Conservation (phyloP, 257 asterid species). For the Gardenia jasminoides region DNA sequence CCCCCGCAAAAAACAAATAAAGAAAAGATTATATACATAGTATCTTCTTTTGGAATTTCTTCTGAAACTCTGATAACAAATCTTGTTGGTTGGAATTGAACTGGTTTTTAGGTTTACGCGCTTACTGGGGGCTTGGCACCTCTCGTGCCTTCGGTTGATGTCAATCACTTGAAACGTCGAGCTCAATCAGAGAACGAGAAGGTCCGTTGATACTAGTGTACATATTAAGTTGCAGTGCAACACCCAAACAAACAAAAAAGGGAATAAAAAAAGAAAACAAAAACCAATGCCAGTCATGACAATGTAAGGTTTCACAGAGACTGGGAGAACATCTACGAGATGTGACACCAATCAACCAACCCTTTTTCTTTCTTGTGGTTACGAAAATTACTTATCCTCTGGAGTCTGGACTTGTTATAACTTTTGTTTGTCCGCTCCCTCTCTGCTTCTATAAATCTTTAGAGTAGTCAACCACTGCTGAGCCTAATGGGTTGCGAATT, state of each 20-base stretch:
- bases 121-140: conserved; percentile 95
- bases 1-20: too few relatives aligned
- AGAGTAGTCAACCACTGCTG: not conserved
- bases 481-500: not conserved
- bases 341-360: too few relatives aligned
- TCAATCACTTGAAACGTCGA: conserved; percentile 68
- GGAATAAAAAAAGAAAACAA: too few relatives aligned
- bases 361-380: too few relatives aligned
- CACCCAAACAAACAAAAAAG: too few relatives aligned
- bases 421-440: not conserved
- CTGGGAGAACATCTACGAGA: too few relatives aligned
- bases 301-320: too few relatives aligned
- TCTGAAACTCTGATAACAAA: too few relatives aligned
- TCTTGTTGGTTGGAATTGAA: conserved; percentile 18
- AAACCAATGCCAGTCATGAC: too few relatives aligned
- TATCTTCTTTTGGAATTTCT: not conserved
- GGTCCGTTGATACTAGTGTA: conserved; percentile 33
- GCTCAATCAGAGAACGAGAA: conserved; percentile 75
- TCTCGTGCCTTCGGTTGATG: conserved; percentile 79
- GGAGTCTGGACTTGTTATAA: not conserved
- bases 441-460: not conserved
- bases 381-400: not conserved
- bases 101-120: conserved; percentile 67
- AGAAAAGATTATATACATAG: too few relatives aligned
- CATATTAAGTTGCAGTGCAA: too few relatives aligned